Evolutionary conservation across 2,329 filamentous ascomycete genomes (phyloP), one percentile per base, ranked within the genome.

Genomic region (Verticillium zaregamsianum): DNA sequence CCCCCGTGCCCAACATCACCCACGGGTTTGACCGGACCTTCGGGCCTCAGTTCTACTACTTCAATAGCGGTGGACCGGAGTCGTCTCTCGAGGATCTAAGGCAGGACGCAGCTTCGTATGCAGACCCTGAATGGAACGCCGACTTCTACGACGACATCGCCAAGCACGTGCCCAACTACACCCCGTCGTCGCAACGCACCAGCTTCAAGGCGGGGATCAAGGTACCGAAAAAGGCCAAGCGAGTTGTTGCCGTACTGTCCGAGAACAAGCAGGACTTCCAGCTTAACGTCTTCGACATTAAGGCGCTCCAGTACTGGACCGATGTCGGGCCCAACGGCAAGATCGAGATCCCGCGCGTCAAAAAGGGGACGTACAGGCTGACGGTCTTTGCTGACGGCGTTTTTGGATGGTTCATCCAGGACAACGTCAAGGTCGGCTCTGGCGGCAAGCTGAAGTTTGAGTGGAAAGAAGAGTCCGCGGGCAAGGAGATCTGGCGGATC

Each of bases 21-120:
- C 71, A 85, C 64, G 86, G 86, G 0, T 88, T 88, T 65, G 86
- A 89, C 66, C 79, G 86, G 2, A 89, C 86, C 0, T 88, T 88
- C 67, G 87, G 87, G 1, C 86, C 86, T 65, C 81, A 84, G 69
- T 88, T 82, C 67, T 89, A 82, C 67, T 78, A 87, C 68, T 89
- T 89, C 76, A 89, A 88, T 71, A 68, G 64, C 2, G 69, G 62
- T 1, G 9, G 57, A 0, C 55, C 58, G 2, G 40, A 35, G 14
- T 2, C 58, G 0, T 55, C 62, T 1, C 12, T 64, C 2, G 55
- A 32, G 17, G 60, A 62, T 12, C 28, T 64, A 55, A 62, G 62
- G 14, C 54, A 45, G 3, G 86, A 89, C 60, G 86, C 87, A 0
- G 74, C 76, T 20, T 73, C 78, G 60, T 80, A 79, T 63, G 82